Base-by-base conservation (phyloP, 371 early-diverging fungal species). In the Lichtheimia hyalospora region DNA sequence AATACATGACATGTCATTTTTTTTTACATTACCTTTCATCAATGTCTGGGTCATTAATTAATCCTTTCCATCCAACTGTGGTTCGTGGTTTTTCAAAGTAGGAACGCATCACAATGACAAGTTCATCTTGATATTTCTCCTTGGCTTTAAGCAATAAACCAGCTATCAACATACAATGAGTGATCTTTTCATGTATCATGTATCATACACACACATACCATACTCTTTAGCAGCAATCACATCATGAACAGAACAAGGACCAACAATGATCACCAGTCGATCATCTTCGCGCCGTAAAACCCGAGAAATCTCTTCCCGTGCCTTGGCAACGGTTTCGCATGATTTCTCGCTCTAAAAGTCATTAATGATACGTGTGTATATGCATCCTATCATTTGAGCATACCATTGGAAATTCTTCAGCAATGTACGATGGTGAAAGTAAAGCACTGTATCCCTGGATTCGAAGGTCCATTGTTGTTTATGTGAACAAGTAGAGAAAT, bases 31-130 rank as follows among this genome's bases (percentile, higher is more conserved):
- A 85, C 79, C 88, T 86, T 60, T 82, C 89, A 70, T 94, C 86
- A 58, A 96, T 82, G 57, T 85, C 76, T 16, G 96, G 95, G 60
- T 96, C 96, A 70, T 95, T 96, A 68, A 96, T 94, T 23, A 94
- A 69, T 18, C 95, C 96, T 69, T 95, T 95, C 96, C 96, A 96
- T 3, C 96, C 96, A 41, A 94, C 93, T 0, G 94, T 94, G 10
- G 96, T 95, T 61, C 96, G 76, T 24, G 96, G 96, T 72, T 96
- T 96, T 72, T 96, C 96, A 77, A 96, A 96, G 74, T 94, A 96
- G 20, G 90, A 91, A 49, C 96, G 78, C 95, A 96, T 95, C 42
- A 96, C 79, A 54, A 96, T 92, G 5, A 83, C 67, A 53, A 96
- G 74, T 16, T 96, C 94, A 34, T 74, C 69, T 27, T 75, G 50